Conservation (phyloP, 257 asterid genomes). For the Verbascum thapsus region DNA sequence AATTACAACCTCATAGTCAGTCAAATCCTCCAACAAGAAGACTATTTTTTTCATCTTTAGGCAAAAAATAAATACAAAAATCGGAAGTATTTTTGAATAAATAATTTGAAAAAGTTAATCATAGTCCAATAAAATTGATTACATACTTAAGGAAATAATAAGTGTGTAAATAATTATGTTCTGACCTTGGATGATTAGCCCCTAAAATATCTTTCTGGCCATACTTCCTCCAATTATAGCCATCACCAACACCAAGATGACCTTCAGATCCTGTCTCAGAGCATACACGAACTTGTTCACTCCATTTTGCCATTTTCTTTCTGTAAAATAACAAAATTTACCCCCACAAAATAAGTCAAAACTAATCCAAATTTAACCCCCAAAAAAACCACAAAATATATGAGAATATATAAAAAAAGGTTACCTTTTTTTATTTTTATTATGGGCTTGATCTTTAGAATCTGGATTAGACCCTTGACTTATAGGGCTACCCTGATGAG, state of each 20-base stretch:
- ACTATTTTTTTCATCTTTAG: not conserved
- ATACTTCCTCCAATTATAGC: constrained; percentile 83
- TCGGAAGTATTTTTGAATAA: not conserved
- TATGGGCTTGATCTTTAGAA: constrained; percentile 34
- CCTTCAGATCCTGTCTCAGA: constrained; percentile 51
- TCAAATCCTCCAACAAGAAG: constrained; percentile 14
- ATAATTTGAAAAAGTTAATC: not conserved
- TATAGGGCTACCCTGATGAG: constrained; percentile 35
- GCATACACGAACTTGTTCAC: constrained; percentile 49
- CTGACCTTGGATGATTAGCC: constrained; percentile 78
- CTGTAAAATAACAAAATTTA: constrained; percentile 45
- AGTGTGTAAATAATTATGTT: not conserved
- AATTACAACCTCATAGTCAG: no score
- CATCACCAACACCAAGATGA: constrained; percentile 64
- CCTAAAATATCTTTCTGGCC: constrained; percentile 90
- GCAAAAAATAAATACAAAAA: not conserved
- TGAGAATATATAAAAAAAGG: not conserved
- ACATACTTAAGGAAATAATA: constrained; percentile 1
- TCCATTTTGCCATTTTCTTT: constrained; percentile 57
- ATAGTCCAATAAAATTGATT: not conserved
- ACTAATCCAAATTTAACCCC: constrained; percentile 1
- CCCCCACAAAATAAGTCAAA: not conserved
- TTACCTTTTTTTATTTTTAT: constrained; percentile 61
- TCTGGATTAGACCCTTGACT: constrained; percentile 45
- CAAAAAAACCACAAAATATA: not conserved